phyloP scores from a whole-genome alignment of 2,329 filamentous ascomycete genomes.

The Cladophialophora psammophila region DNA sequence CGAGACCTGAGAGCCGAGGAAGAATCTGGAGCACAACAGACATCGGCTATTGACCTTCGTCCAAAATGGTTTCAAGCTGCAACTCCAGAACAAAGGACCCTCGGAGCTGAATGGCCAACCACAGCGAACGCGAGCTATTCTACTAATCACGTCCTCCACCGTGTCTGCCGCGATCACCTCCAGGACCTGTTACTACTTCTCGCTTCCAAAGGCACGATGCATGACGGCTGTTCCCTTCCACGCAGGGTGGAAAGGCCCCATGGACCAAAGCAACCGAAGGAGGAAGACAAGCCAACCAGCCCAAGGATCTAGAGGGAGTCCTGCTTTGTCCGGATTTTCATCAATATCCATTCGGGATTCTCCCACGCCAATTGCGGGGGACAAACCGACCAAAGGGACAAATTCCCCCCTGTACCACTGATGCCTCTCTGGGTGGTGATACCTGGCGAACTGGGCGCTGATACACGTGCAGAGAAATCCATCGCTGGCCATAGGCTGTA shows the following conservation, averaged over 20 bases:
- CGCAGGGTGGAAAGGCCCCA: background rate
- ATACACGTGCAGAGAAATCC: background rate
- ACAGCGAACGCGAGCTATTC: background rate
- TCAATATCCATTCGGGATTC: background rate
- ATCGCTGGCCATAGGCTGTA: background rate
- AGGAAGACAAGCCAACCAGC: background rate
- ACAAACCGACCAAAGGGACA: background rate
- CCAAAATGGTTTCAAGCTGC: background rate
- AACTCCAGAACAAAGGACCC: background rate
- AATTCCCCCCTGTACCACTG: background rate
- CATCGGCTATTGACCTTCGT: background rate
- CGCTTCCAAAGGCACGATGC: background rate
- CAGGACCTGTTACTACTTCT: background rate
- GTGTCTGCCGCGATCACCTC: background rate
- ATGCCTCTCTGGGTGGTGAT: background rate
- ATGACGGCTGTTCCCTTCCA: slow-evolving; percentile 1
- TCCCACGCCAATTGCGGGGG: background rate
- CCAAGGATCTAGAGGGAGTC: background rate
- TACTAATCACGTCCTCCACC: background rate
- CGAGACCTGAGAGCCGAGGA: background rate
- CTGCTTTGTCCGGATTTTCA: background rate
- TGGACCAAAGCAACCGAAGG: background rate
- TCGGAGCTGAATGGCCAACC: background rate
- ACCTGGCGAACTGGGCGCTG: background rate
- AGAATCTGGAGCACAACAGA: background rate